These are phyloP conservation scores for Chrysoporthe cubensis DNA, from an alignment of 2,329 filamentous ascomycete species.

Conservation along the genomic window DNA sequence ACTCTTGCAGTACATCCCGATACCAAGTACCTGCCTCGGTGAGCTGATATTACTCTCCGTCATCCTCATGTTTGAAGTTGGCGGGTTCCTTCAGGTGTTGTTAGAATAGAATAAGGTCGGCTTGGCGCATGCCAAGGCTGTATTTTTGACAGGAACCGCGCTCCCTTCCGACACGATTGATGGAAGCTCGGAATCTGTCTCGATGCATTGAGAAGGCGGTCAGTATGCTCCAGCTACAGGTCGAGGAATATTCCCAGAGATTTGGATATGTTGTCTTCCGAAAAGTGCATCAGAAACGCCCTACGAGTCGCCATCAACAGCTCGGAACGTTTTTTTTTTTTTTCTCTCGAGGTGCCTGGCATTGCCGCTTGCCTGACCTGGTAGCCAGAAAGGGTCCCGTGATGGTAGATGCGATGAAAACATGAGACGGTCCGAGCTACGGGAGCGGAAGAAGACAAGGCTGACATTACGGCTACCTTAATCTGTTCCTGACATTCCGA, in stretches of 20 bases:
- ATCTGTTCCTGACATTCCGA: not conserved
- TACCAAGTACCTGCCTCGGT: not conserved
- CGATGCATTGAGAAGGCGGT: slow-evolving; percentile 2
- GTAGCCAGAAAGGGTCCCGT: not conserved
- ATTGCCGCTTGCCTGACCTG: not conserved
- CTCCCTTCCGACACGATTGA: not conserved
- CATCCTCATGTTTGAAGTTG: not conserved
- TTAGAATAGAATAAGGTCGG: slow-evolving; percentile 10
- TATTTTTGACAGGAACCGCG: not conserved
- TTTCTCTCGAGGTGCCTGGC: not conserved
- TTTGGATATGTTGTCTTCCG: not conserved
- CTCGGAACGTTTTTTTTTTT: not conserved
- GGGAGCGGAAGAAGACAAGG: slow-evolving; percentile 1
- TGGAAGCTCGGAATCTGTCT: not conserved
- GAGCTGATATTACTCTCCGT: not conserved
- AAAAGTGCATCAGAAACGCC: not conserved
- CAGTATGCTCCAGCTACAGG: not conserved
- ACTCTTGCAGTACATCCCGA: not conserved
- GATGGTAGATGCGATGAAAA: slow-evolving; percentile 5
- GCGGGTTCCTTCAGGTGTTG: not conserved
- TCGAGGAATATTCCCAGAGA: not conserved
- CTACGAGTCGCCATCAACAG: not conserved
- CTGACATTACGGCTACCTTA: not conserved
- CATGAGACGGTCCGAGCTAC: not conserved
- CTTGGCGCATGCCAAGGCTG: slow-evolving; percentile 3